A percentile compares a stretch with the other conserved stretches of the same genome.
Evolutionary conservation across 2,329 filamentous ascomycete species (phyloP).

Genomic region (Ceratocystis smalleyi): DNA sequence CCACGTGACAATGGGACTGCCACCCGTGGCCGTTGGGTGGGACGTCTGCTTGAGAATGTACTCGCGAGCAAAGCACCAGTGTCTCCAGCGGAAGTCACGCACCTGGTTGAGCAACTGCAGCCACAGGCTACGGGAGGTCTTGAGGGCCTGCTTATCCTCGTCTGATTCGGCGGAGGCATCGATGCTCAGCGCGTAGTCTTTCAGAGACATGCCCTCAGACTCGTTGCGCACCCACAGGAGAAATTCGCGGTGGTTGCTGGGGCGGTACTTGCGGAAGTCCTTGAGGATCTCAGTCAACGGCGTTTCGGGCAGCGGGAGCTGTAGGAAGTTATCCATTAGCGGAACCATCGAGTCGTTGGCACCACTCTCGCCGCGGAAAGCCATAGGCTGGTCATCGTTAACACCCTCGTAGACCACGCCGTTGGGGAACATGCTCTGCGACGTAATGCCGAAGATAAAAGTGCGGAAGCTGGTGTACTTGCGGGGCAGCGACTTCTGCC

Average conservation of each 20-base stretch:
- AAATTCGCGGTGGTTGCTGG: constrained; percentile 77
- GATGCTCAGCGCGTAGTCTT: constrained; percentile 39
- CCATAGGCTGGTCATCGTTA: constrained; percentile 51
- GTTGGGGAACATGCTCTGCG: constrained; percentile 83
- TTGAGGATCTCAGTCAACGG: constrained; percentile 75
- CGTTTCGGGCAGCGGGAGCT: constrained; percentile 76
- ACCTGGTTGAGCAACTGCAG: constrained; percentile 56
- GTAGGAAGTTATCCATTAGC: constrained; percentile 71
- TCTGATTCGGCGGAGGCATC: constrained; percentile 17
- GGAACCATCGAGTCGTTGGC: constrained; percentile 93
- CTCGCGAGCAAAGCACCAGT: constrained; percentile 74
- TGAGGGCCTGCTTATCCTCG: constrained; percentile 24
- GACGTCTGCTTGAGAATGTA: constrained; percentile 66
- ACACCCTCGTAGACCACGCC: constrained; percentile 83
- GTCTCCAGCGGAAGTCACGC: constrained; percentile 66
- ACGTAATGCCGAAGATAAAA: constrained; percentile 93
- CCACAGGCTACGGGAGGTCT: constrained; percentile 45
- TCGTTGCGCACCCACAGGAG: constrained; percentile 50
- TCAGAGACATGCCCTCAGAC: constrained; percentile 36
- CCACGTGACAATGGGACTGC: constrained; percentile 72
- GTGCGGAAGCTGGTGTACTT: constrained; percentile 84
- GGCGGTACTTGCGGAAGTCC: constrained; percentile 81
- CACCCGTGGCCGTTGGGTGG: constrained; percentile 66
- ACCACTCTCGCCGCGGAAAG: constrained; percentile 81
- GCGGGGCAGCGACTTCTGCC: constrained; percentile 67